Percentiles rank a stretch among this genome's conserved stretches.
phyloP scores from a whole-genome alignment of 2,329 filamentous ascomycete genomes.

The Fusarium illudens region DNA sequence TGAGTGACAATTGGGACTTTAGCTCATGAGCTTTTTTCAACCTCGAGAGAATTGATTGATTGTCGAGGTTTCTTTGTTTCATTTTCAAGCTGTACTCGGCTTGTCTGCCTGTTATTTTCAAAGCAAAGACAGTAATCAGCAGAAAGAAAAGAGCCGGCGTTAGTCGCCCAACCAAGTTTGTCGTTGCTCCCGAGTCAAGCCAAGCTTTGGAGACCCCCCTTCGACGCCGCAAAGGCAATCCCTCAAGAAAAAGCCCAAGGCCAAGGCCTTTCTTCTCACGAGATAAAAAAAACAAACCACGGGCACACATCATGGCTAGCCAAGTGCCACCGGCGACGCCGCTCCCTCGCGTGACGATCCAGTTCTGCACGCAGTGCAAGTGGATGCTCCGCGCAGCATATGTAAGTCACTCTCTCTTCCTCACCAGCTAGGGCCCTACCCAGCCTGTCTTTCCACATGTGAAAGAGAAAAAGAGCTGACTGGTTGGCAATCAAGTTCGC shows the following conservation, averaged over 20 bases:
- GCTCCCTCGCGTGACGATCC: slow-evolving; percentile 80
- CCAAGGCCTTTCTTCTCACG: slow-evolving; percentile 2
- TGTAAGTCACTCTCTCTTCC: slow-evolving; percentile 62
- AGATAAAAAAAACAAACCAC: neutral
- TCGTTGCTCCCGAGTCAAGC: neutral
- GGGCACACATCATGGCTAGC: slow-evolving; percentile 19
- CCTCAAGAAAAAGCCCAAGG: neutral
- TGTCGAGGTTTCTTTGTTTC: neutral
- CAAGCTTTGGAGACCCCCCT: neutral
- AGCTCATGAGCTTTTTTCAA: neutral
- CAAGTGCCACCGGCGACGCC: slow-evolving; percentile 21
- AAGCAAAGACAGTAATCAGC: neutral
- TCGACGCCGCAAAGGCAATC: neutral
- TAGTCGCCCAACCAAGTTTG: neutral
- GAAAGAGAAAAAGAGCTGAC: neutral
- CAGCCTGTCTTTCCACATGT: too few species aligned
- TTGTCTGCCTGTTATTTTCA: too few species aligned
- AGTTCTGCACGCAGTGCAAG: slow-evolving; percentile 92
- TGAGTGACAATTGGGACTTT: neutral
- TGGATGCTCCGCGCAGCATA: slow-evolving; percentile 91
- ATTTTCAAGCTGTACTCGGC: too few species aligned
- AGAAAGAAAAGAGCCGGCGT: neutral
- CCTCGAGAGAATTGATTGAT: neutral
- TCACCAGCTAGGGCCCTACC: neutral
- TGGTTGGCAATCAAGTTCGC: slow-evolving; percentile 69